Evolutionary conservation across 106 monocot genomes (phyloP).

Genomic region (Chionographis japonica): DNA sequence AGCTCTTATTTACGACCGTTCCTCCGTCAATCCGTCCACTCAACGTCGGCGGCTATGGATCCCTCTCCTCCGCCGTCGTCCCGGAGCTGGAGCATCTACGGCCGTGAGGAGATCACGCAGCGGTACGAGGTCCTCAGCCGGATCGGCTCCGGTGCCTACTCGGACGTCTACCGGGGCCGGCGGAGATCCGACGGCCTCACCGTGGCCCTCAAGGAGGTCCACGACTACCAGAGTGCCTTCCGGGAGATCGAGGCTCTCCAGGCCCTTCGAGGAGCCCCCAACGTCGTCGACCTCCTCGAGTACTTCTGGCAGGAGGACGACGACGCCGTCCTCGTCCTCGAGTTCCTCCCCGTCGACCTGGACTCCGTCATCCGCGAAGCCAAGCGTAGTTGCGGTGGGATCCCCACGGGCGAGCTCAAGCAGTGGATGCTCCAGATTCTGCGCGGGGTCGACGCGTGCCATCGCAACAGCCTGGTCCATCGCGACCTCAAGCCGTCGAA

Average conservation of each 20-base stretch:
- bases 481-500: conserved; percentile 75
- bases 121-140: conserved; percentile 34
- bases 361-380: conserved; percentile 19
- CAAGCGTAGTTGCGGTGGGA: conserved; percentile 16
- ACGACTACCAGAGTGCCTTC: conserved; percentile 39
- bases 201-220: conserved; percentile 51
- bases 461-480: conserved; percentile 40
- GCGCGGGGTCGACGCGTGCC: conserved; percentile 44
- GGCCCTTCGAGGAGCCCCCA: conserved; percentile 26
- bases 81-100: conserved; percentile 49
- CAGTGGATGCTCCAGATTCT: conserved; percentile 65
- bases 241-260: conserved; percentile 36
- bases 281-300: conserved; percentile 39
- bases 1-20: no score
- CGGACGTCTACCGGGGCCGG: conserved; percentile 45
- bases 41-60: not conserved
- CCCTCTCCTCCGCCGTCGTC: no score
- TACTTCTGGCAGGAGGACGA: conserved; percentile 41
- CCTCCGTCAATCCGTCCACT: not conserved
- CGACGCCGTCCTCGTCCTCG: conserved; percentile 36
- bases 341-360: conserved; percentile 26
- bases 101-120: conserved; percentile 33
- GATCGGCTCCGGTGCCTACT: conserved; percentile 40
- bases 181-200: conserved; percentile 24
- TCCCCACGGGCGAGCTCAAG: conserved; percentile 17